These are phyloP conservation scores for Lolium multiflorum DNA, from an alignment of 176 grass and related monocot species.

Conservation along the genomic window DNA sequence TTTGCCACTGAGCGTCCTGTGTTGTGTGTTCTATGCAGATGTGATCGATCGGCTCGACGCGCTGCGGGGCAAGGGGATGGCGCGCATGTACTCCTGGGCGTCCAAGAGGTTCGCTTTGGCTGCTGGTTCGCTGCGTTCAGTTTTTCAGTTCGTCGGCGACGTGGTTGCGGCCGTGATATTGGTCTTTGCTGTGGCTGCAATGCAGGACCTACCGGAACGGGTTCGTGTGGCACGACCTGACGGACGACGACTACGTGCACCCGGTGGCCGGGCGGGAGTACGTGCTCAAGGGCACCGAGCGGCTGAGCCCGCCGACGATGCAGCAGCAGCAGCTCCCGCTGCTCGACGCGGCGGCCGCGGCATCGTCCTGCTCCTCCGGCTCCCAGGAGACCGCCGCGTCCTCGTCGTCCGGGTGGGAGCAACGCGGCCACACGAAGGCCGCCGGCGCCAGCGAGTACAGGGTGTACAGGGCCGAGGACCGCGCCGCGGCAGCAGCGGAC, in stretches of 20 bases:
- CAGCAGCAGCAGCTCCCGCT: conserved; percentile 26
- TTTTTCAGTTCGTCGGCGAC: neutral
- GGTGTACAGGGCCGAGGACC: conserved; percentile 50
- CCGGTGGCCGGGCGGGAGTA: conserved; percentile 82
- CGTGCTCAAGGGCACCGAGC: conserved; percentile 93
- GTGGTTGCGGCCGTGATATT: neutral
- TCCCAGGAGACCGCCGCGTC: conserved; percentile 54
- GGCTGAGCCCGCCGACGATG: conserved; percentile 38
- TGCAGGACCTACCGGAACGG: conserved; percentile 93
- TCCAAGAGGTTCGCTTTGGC: too few relatives aligned
- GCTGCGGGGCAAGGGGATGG: conserved; percentile 82
- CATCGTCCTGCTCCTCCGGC: conserved; percentile 48
- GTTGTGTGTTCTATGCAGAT: conserved; percentile 33
- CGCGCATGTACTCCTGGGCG: conserved; percentile 80
- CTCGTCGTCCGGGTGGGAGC: conserved; percentile 49
- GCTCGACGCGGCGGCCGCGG: conserved; percentile 35
- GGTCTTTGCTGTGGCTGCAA: neutral
- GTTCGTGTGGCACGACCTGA: conserved; percentile 96
- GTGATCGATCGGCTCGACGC: conserved; percentile 77
- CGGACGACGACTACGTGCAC: conserved; percentile 80
- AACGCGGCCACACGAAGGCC: conserved; percentile 37
- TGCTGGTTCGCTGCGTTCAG: too few relatives aligned
- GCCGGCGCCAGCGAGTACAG: conserved; percentile 44
- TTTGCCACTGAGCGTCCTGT: neutral
- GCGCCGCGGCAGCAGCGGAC: conserved; percentile 50